Base-by-base conservation (phyloP, 345 rosid genomes). In the Gossypium australe region DNA sequence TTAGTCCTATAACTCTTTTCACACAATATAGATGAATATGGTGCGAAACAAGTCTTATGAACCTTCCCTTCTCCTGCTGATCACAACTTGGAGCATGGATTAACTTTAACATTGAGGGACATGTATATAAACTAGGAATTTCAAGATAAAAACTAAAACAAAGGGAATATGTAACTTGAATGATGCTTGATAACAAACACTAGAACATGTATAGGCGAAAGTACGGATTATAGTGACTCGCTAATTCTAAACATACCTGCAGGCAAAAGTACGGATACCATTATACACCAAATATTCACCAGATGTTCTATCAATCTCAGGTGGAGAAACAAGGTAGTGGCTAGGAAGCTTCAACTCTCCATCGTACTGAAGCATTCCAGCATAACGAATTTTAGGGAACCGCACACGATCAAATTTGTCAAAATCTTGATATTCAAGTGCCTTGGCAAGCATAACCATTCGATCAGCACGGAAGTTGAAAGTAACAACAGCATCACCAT, bases 311-410 rank as follows among this genome's bases (percentile, higher is more conserved):
- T 91, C 98, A 41, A 92, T 94, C 89, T 89, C 95, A 55, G 98
- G 98, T 49, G 98, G 98, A 83, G 97, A 87, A 55, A 94, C 98
- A 71, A 94, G 97, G 86, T 92, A 94, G 53, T 72, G 85, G 80
- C 75, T 86, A 0, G 99, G 98, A 53, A 94, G 90, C 89, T 89
- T 86, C 84, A 94, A 81, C 82, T 94, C 98, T 7, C 99, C 99
- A 84, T 94, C 97, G 29, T 94, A 94, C 77, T 94, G 88, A 82
- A 94, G 99, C 98, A 94, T 92, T 72, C 98, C 98, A 80, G 98
- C 93, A 73, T 92, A 94, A 72, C 80, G 86, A 25, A 94, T 88
- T 84, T 89, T 92, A 2, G 98, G 98, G 78, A 86, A 60, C 57
- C 98, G 81, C 14, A 92, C 92, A 22, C 98, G 88, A 79, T 92